Conservation (phyloP, 139 green algal genomes). For the Tetraselmis striata region DNA sequence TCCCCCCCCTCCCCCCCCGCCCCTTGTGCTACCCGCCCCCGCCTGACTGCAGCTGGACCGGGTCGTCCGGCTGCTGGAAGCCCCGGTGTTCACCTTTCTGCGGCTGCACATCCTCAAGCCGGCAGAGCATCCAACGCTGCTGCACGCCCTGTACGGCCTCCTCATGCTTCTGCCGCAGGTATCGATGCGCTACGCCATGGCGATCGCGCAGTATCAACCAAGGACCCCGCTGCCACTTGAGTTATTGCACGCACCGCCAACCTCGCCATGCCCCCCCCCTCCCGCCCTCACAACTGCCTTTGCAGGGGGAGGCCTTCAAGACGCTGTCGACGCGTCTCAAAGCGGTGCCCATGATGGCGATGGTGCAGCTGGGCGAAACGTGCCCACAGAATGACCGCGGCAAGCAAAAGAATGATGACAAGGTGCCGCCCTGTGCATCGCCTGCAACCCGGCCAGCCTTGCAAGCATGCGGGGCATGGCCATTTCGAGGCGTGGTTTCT, state of each 20-base stretch:
- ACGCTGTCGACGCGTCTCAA: neutral
- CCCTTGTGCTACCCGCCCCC: neutral
- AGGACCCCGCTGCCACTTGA: too few species aligned
- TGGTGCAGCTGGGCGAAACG: neutral
- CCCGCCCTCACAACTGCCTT: neutral
- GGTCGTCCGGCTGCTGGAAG: slow-evolving; percentile 86
- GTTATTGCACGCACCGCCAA: neutral
- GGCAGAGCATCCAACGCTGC: slow-evolving; percentile 50
- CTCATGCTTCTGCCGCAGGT: slow-evolving; percentile 92
- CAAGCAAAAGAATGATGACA: neutral
- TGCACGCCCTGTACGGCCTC: slow-evolving; percentile 75
- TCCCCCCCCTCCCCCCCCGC: neutral
- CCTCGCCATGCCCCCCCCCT: neutral
- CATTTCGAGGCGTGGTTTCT: too few species aligned
- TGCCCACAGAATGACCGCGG: neutral
- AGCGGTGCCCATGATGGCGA: neutral
- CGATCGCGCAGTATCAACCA: too few species aligned
- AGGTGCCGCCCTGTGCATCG: neutral
- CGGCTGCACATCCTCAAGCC: slow-evolving; percentile 87
- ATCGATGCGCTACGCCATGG: too few species aligned
- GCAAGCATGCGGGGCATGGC: too few species aligned
- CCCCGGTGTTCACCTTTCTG: slow-evolving; percentile 84
- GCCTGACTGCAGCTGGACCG: slow-evolving; percentile 61
- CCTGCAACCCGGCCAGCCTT: too few species aligned
- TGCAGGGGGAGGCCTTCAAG: neutral